phyloP scores from a whole-genome alignment of 163 green algal species.

The Chlamydomonas reinhardtii region DNA sequence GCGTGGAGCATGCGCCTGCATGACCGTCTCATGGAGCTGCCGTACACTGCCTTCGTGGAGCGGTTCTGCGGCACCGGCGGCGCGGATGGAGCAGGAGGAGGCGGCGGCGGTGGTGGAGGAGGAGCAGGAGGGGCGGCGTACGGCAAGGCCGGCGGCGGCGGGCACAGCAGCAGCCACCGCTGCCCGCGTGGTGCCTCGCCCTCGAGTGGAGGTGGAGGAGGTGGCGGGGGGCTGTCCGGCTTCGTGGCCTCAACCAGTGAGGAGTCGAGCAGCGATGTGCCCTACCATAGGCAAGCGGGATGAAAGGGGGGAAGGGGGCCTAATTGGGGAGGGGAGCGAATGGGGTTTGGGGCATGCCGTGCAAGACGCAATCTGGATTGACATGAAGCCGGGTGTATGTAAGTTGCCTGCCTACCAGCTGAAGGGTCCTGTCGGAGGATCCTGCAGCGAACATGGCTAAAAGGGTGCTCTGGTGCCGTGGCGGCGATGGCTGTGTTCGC shows the following conservation, averaged over 20 bases:
- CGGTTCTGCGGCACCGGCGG: slow-evolving; percentile 30
- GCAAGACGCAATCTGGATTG: no score
- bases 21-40: slow-evolving; percentile 54
- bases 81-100: not conserved
- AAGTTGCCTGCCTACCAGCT: no score
- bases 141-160: not conserved
- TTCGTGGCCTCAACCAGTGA: slow-evolving; percentile 17
- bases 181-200: not conserved
- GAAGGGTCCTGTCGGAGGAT: no score
- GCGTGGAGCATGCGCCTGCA: slow-evolving; percentile 67
- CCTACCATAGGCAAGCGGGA: slow-evolving; percentile 46
- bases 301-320: no score
- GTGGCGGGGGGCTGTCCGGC: not conserved
- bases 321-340: no score
- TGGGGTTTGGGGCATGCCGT: no score
- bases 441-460: no score
- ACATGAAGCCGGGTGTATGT: no score
- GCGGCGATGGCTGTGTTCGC: no score
- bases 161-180: not conserved
- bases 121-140: not conserved
- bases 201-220: not conserved
- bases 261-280: slow-evolving; percentile 28
- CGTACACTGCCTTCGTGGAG: slow-evolving; percentile 46
- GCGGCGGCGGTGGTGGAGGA: not conserved
- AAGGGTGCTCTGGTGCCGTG: no score